Evolutionary conservation across 495 filamentous ascomycete genomes (phyloP).

Genomic region (Penicillium pancosmium): DNA sequence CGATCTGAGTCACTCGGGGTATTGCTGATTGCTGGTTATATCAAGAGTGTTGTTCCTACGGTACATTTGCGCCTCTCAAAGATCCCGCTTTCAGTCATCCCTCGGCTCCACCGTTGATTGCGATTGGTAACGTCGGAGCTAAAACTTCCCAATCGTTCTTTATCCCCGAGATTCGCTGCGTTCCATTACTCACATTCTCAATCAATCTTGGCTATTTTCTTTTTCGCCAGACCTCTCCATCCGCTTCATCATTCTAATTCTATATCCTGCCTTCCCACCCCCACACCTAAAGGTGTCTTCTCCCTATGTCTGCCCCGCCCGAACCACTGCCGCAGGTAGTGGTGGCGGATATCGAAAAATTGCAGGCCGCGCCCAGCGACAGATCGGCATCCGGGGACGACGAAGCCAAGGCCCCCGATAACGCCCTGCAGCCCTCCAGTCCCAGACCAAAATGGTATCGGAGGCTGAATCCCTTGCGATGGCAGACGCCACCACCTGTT

Average conservation of each 20-base stretch:
- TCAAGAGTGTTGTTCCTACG: no score
- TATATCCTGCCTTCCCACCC: neutral
- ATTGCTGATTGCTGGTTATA: no score
- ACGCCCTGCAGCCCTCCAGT: constrained; percentile 6
- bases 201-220: neutral
- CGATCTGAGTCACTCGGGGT: no score
- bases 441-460: constrained; percentile 54
- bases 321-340: constrained; percentile 23
- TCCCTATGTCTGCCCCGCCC: constrained; percentile 22
- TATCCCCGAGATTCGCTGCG: neutral
- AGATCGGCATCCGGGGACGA: constrained; percentile 21
- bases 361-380: constrained; percentile 17
- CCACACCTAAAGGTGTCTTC: neutral
- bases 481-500: constrained; percentile 52
- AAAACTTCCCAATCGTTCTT: neutral
- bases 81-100: no score
- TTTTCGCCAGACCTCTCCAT: neutral
- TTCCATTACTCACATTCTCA: neutral
- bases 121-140: neutral
- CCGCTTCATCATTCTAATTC: neutral
- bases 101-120: no score
- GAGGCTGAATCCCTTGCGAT: constrained; percentile 57
- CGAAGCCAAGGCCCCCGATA: constrained; percentile 24
- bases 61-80: no score
- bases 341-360: constrained; percentile 19